phyloP scores from a whole-genome alignment of 108 stramenopile genomes.

The Nitzschia sp. region DNA sequence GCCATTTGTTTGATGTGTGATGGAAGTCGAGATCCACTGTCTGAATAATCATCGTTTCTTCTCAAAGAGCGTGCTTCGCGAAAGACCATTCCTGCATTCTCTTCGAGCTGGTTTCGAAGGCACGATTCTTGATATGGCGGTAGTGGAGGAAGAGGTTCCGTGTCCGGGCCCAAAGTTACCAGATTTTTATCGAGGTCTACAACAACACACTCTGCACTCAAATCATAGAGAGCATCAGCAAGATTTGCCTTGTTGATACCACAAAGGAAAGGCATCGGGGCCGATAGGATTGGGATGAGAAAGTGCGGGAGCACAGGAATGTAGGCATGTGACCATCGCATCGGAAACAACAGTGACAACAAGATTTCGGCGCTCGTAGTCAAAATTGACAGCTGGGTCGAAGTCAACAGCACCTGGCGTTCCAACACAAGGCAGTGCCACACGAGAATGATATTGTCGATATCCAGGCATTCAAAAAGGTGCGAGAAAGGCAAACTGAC shows the following conservation, averaged over 20 bases:
- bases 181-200: conserved; percentile 83
- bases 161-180: conserved; percentile 66
- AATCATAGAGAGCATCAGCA: conserved; percentile 69
- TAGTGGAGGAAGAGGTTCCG: conserved; percentile 62
- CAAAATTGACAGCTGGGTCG: conserved; percentile 82
- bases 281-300: conserved; percentile 75
- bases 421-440: conserved; percentile 84
- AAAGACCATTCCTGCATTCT: conserved; percentile 70
- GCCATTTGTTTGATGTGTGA: conserved; percentile 72
- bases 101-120: conserved; percentile 52
- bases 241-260: conserved; percentile 84
- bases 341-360: conserved; percentile 85
- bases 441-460: conserved; percentile 73
- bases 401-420: conserved; percentile 85
- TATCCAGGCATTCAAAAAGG: conserved; percentile 85
- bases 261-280: conserved; percentile 85
- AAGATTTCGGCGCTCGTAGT: conserved; percentile 86
- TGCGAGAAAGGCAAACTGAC: conserved; percentile 81
- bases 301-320: conserved; percentile 83
- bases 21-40: conserved; percentile 64
- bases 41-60: conserved; percentile 69
- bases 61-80: conserved; percentile 67
- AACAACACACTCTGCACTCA: conserved; percentile 76
- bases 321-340: conserved; percentile 91
- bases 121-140: conserved; percentile 51